Conservation (phyloP, 2,329 filamentous ascomycete genomes). For the Diaporthe amygdali region DNA sequence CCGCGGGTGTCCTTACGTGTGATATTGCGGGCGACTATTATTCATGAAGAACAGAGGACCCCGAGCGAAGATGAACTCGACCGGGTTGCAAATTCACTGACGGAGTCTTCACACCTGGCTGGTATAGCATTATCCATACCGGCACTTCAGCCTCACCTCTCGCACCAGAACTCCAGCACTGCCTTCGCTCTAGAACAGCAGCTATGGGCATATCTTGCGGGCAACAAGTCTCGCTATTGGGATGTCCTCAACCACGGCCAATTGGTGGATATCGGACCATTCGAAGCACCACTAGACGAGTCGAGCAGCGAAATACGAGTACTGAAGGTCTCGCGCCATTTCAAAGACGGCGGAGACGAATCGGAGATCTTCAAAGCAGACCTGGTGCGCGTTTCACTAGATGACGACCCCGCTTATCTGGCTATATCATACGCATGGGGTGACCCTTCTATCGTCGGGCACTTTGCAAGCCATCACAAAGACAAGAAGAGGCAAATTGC, state of each 20-base stretch:
- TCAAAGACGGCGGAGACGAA: background rate
- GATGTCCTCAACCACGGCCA: background rate
- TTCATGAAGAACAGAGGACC: background rate
- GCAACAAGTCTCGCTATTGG: background rate
- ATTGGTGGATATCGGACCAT: background rate
- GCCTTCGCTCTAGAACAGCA: background rate
- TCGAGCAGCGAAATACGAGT: background rate
- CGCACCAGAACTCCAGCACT: background rate
- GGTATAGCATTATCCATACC: background rate
- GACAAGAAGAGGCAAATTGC: background rate
- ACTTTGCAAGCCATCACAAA: background rate
- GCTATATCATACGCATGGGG: slow-evolving; percentile 10
- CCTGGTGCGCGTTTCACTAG: background rate
- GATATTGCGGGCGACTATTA: background rate
- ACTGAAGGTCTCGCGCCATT: background rate
- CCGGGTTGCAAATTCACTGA: background rate
- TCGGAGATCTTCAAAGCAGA: background rate
- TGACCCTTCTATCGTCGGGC: background rate
- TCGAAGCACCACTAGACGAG: background rate
- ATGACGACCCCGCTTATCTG: background rate
- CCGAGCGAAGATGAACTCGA: background rate
- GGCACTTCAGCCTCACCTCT: background rate
- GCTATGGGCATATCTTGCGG: background rate
- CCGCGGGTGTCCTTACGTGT: background rate
- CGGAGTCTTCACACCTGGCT: background rate